Evolutionary conservation across 306 rosid genomes (phyloP).

Genomic region (Heteromeles arbutifolia): DNA sequence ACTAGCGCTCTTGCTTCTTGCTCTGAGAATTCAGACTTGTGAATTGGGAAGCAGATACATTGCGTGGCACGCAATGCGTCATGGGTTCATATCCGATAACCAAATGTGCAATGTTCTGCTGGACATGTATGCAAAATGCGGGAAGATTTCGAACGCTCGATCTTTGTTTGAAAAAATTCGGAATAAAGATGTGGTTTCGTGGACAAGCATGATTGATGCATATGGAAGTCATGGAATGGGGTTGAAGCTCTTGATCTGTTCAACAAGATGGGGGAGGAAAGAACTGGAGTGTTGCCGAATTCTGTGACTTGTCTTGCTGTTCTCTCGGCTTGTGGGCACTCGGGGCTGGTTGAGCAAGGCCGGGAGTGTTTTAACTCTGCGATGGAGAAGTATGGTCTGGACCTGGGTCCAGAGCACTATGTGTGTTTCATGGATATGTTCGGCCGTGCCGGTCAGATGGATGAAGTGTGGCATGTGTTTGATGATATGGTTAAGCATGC

Average conservation of each 20-base stretch:
- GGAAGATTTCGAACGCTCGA: slow-evolving; percentile 32
- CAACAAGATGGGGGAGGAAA: slow-evolving; percentile 26
- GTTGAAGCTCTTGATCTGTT: slow-evolving; percentile 35
- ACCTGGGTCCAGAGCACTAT: slow-evolving; percentile 49
- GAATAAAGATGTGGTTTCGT: slow-evolving; percentile 45
- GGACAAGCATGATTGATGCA: slow-evolving; percentile 57
- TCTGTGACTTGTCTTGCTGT: slow-evolving; percentile 48
- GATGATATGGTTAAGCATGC: slow-evolving; percentile 29
- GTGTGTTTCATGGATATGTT: slow-evolving; percentile 52
- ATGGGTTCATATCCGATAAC: slow-evolving; percentile 35
- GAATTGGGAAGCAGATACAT: slow-evolving; percentile 55
- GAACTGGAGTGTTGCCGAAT: slow-evolving; percentile 44
- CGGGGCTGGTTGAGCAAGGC: slow-evolving; percentile 58
- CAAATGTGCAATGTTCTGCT: slow-evolving; percentile 45
- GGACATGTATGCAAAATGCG: slow-evolving; percentile 61
- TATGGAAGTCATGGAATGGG: slow-evolving; percentile 42
- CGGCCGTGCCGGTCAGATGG: slow-evolving; percentile 52
- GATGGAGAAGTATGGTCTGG: slow-evolving; percentile 37
- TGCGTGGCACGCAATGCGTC: slow-evolving; percentile 49
- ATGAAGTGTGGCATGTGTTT: slow-evolving; percentile 41
- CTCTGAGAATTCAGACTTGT: slow-evolving; percentile 48
- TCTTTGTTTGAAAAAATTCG: slow-evolving; percentile 27
- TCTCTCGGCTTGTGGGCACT: slow-evolving; percentile 31
- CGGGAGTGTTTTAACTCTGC: slow-evolving; percentile 32
- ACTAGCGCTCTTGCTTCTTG: slow-evolving; percentile 56